A percentile compares a stretch with the other conserved stretches of the same genome.
phyloP scores from a whole-genome alignment of 148 eudicot genomes.

The Cornus controversa region DNA sequence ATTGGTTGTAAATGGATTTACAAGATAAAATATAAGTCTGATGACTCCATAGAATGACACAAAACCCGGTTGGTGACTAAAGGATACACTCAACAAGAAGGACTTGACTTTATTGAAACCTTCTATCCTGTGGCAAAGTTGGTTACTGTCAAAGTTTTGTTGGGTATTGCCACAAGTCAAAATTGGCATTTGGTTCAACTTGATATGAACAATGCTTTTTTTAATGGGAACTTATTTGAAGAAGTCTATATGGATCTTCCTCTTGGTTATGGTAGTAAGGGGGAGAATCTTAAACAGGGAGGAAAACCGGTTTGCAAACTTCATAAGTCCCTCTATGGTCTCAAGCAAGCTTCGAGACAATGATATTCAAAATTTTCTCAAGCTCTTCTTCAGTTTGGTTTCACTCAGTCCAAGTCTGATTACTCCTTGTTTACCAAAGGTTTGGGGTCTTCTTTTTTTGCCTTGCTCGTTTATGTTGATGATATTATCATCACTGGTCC shows the following conservation, averaged over 20 bases:
- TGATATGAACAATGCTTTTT: too few relatives aligned
- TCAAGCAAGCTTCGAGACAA: conserved; percentile 7
- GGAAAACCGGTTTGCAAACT: not conserved
- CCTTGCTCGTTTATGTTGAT: not conserved
- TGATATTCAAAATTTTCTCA: conserved; percentile 4
- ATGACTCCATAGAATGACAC: conserved; percentile 1
- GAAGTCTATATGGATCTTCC: too few relatives aligned
- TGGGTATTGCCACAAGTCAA: conserved; percentile 4
- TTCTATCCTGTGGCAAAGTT: too few relatives aligned
- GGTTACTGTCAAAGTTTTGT: too few relatives aligned
- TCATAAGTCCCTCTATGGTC: conserved; percentile 5
- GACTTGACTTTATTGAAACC: too few relatives aligned
- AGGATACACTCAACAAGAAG: too few relatives aligned
- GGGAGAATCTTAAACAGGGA: not conserved
- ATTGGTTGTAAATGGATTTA: too few relatives aligned
- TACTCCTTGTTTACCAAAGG: not conserved
- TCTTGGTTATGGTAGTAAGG: not conserved
- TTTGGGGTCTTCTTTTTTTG: not conserved
- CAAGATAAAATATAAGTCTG: conserved; percentile 3
- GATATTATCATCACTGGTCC: not conserved
- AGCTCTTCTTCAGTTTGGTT: not conserved
- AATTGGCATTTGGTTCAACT: too few relatives aligned
- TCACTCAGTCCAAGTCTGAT: not conserved
- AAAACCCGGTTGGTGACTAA: not conserved
- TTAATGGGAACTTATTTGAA: too few relatives aligned